Base-by-base conservation (phyloP, 768 basidiomycete species). In the Boletus vermiculosoides region DNA sequence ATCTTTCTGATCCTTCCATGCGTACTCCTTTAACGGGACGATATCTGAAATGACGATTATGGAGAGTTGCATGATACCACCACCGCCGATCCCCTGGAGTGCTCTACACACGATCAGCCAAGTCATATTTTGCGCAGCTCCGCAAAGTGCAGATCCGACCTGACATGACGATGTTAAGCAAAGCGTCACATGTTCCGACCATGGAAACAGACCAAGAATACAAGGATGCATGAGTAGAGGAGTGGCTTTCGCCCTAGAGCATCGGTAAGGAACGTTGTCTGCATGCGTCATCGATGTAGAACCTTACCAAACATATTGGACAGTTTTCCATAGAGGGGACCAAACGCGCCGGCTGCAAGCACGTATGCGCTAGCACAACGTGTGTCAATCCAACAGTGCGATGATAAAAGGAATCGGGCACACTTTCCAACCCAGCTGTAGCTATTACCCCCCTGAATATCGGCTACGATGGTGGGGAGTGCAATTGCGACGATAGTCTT, bases 41-140 rank as follows among this genome's bases (percentile, higher is more conserved):
- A 95, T 92, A 69, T 95, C 92, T 47, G 86, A 84, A 39, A 92
- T 85, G 2, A 83, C 87, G 64, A 92, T 91, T 51, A 86, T 83
- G 9, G 86, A 84, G 60, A 90, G 74, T 63, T 88, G 87, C 22
- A 90, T 76, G 54, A 91, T 85, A 1, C 88, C 90, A 7, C 88
- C 89, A 15, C 88, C 89, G 16, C 91, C 91, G 30, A 92, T 83
- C 11, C 92, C 91, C 70, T 93, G 91, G 2, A 93, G 76, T 2
- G 88, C 91, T 60, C 92, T 83, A 45, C 81, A 83, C 0, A 88
- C 76, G 37, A 91, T 83, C 10, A 94, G 73, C 91, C 88, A 90
- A 4, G 75, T 79, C 82, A 92, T 86, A 54, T 56, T 83, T 65
- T 93, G 86, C 0, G 91, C 89, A 1, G 88, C 85, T 12, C 90